A percentile compares a stretch with the other conserved stretches of the same genome.
These are phyloP conservation scores for Dipteronia dyeriana DNA, from an alignment of 345 rosid genomes.

Conservation along the genomic window DNA sequence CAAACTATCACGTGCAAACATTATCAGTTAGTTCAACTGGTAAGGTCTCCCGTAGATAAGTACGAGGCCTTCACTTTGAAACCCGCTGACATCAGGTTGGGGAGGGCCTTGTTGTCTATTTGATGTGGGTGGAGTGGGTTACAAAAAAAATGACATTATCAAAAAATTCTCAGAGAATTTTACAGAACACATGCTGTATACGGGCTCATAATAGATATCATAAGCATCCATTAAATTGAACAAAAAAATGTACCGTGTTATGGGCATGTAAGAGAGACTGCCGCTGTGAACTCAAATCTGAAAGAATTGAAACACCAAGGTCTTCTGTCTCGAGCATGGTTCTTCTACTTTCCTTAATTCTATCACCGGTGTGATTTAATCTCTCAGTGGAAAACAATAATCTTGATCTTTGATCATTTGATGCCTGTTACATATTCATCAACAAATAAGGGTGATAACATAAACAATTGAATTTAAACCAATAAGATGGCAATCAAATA, in stretches of 20 bases:
- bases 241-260: constrained; percentile 50
- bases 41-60: background rate
- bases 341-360: constrained; percentile 85
- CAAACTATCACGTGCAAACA: background rate
- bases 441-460: background rate
- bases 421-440: constrained; percentile 49
- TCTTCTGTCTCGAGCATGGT: constrained; percentile 98
- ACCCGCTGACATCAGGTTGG: background rate
- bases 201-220: background rate
- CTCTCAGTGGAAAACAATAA: constrained; percentile 79
- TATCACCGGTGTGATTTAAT: constrained; percentile 61
- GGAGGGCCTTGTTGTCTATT: background rate
- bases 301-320: constrained; percentile 94
- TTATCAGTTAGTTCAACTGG: background rate
- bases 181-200: background rate
- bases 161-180: background rate
- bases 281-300: constrained; percentile 88
- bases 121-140: background rate
- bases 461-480: background rate
- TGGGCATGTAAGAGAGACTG: constrained; percentile 79
- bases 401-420: constrained; percentile 91
- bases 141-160: background rate
- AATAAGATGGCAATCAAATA: constrained; percentile 1
- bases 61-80: background rate
- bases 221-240: background rate